Evolutionary conservation across 441 rosid genomes (phyloP), one percentile per base, ranked within the genome.

Genomic region (Adansonia madagascariensis): DNA sequence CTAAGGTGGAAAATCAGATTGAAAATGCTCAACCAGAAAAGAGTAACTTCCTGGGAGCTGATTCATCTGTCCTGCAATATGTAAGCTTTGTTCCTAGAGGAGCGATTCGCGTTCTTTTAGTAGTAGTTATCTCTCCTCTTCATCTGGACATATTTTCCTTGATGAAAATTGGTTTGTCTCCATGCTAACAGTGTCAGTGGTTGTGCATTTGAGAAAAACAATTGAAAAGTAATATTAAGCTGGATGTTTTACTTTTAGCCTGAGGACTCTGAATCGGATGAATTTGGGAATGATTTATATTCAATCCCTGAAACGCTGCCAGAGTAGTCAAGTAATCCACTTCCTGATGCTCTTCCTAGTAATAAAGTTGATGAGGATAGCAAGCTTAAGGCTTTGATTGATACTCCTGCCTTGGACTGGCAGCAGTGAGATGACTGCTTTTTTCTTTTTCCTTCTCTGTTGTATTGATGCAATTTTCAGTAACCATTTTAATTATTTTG

Each of bases 371-470:
- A 97, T 8, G 99, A 97, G 83, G 99, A 97, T 78, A 91, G 91
- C 91, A 94, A 91, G 84, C 87, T 97, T 67, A 92, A 91, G 83
- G 98, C 97, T 66, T 87, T 97, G 74, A 91, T 94, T 80, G 94
- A 97, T 74, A 91, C 99, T 60, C 97, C 97, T 50, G 98, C 98
- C 64, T 88, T 97, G 81, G 99, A 94, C 82, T 97, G 99, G 99
- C 98, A 92, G 85, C 91, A 97, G 98, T 94, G 78, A 89, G 92
- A 80, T 74, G 79, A 39, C 7, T 24, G 18, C 41, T 35, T 35
- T 35, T 35, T 62, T 76, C 18, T 64, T 22, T 61, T 6, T 22
- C 8, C 50, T 63, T 55, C 44, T 81, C 71, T 50, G 20, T 35
- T 70, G 44, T 50, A n/a, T 63, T 43, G 3, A 1, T 41, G 35